Conservation (phyloP, 306 rosid genomes). For the Clitoria ternatea region DNA sequence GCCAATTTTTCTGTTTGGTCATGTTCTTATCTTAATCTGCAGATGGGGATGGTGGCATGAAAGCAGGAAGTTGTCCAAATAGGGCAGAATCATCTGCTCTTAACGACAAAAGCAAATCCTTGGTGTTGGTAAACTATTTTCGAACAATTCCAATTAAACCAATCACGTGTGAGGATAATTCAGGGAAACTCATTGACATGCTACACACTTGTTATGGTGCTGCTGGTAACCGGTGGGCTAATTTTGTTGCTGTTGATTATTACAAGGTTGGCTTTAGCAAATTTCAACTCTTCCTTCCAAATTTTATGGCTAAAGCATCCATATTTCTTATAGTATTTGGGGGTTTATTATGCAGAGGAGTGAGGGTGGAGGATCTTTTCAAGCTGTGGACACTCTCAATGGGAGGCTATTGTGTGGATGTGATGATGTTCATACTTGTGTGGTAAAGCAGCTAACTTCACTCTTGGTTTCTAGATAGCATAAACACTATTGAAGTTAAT, state of each 20-base stretch:
- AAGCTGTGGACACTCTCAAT: slow-evolving; percentile 68
- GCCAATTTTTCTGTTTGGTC: neutral
- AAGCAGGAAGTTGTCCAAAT: slow-evolving; percentile 62
- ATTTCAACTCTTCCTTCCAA: neutral
- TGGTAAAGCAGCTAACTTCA: slow-evolving; percentile 33
- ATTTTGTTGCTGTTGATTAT: slow-evolving; percentile 70
- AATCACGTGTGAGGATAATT: slow-evolving; percentile 47
- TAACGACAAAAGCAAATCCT: slow-evolving; percentile 60
- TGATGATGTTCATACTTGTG: slow-evolving; percentile 62
- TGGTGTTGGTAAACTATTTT: slow-evolving; percentile 75
- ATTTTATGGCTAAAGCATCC: neutral
- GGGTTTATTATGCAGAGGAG: slow-evolving; percentile 50
- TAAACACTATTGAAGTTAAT: neutral
- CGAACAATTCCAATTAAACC: slow-evolving; percentile 45
- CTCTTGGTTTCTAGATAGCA: neutral
- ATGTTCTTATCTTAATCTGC: slow-evolving; percentile 4
- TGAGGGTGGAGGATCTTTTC: slow-evolving; percentile 83
- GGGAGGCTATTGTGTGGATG: slow-evolving; percentile 75
- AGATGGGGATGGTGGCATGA: slow-evolving; percentile 85
- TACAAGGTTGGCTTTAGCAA: slow-evolving; percentile 48
- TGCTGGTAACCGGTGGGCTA: slow-evolving; percentile 76
- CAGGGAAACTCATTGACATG: slow-evolving; percentile 53
- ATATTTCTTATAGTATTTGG: neutral
- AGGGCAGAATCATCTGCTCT: slow-evolving; percentile 72
- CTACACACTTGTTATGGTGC: slow-evolving; percentile 58